phyloP scores from a whole-genome alignment of 257 asterid species.

The Mentha longifolia region DNA sequence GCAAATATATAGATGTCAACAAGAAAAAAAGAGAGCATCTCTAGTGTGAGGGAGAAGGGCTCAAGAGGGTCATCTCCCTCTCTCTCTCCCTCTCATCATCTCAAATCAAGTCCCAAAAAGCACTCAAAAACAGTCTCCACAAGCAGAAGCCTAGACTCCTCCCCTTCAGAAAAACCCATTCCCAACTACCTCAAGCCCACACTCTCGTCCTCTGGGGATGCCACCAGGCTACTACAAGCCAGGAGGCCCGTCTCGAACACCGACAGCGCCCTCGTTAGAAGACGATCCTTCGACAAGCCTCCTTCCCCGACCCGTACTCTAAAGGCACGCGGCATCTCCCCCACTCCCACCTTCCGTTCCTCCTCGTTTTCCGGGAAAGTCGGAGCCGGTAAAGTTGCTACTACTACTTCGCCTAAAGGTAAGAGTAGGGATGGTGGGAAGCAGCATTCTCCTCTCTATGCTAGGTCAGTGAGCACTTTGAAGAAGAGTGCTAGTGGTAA shows the following conservation, averaged over 20 bases:
- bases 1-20: slow-evolving; percentile 53
- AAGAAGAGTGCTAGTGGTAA: slow-evolving; percentile 33
- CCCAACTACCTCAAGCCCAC: slow-evolving; percentile 71
- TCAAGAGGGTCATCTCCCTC: slow-evolving; percentile 51
- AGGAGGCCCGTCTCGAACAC: slow-evolving; percentile 36
- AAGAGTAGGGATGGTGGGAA: slow-evolving; percentile 48
- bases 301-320: slow-evolving; percentile 43
- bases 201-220: slow-evolving; percentile 32
- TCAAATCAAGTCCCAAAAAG: slow-evolving; percentile 24
- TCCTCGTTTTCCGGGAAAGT: slow-evolving; percentile 45
- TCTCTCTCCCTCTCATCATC: slow-evolving; percentile 20
- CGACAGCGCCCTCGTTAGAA: slow-evolving; percentile 34
- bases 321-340: slow-evolving; percentile 45
- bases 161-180: slow-evolving; percentile 35
- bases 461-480: slow-evolving; percentile 36
- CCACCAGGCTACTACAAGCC: slow-evolving; percentile 35
- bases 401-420: slow-evolving; percentile 31
- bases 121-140: slow-evolving; percentile 37
- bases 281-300: slow-evolving; percentile 65
- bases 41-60: slow-evolving; percentile 55
- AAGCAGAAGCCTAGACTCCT: slow-evolving; percentile 27
- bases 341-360: slow-evolving; percentile 44
- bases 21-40: slow-evolving; percentile 42
- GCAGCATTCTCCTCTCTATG: slow-evolving; percentile 36
- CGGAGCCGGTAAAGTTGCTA: neutral